Conservation (phyloP, 1,284 basidiomycete genomes). For the Grifola frondosa region DNA sequence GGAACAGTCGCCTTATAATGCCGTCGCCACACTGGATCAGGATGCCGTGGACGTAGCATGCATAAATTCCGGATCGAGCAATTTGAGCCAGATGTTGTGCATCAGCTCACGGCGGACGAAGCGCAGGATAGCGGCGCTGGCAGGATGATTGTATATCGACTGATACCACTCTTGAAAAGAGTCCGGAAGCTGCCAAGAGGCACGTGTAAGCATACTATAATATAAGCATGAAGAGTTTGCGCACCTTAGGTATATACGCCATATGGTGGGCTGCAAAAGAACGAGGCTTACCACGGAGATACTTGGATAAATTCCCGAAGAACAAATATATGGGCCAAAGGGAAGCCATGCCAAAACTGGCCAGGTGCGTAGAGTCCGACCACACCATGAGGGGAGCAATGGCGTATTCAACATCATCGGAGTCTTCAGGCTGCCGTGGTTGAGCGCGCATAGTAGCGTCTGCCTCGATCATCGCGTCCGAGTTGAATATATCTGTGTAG, state of each 20-base stretch:
- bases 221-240: neutral
- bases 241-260: constrained; percentile 32
- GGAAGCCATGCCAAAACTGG: constrained; percentile 16
- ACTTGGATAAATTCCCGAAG: constrained; percentile 25
- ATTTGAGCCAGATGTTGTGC: constrained; percentile 18
- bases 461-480: constrained; percentile 17
- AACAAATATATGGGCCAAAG: constrained; percentile 8
- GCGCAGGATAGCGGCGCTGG: constrained; percentile 15
- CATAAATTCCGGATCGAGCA: constrained; percentile 23
- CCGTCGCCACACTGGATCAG: constrained; percentile 25
- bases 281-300: constrained; percentile 18
- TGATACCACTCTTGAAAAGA: constrained; percentile 26
- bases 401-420: constrained; percentile 18
- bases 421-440: constrained; percentile 9
- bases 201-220: neutral
- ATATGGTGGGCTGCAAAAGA: constrained; percentile 20
- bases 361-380: constrained; percentile 31
- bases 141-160: constrained; percentile 12
- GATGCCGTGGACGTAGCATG: constrained; percentile 27
- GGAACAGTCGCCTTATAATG: constrained; percentile 21
- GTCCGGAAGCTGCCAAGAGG: constrained; percentile 21
- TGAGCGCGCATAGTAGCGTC: constrained; percentile 13
- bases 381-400: constrained; percentile 34
- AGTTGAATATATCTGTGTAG: constrained; percentile 8
- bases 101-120: constrained; percentile 22